Evolutionary conservation across 176 grass and related monocot species (phyloP).

Genomic region (Aechmea fasciata): DNA sequence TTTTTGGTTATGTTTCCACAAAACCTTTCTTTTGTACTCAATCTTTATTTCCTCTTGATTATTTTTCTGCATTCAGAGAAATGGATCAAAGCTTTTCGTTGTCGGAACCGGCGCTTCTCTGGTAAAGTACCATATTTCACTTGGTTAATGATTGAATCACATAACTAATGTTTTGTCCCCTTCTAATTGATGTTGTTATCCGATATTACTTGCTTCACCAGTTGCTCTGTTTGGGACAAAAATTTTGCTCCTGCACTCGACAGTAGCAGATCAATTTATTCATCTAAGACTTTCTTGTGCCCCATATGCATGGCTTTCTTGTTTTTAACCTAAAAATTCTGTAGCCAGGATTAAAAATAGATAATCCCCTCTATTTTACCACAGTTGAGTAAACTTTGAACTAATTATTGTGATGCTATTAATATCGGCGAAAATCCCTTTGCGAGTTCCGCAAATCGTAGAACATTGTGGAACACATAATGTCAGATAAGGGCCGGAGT

Average conservation of each 20-base stretch:
- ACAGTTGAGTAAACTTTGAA: background rate
- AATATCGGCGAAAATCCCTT: too few species aligned
- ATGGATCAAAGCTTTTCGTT: constrained; percentile 88
- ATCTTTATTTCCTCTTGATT: constrained; percentile 15
- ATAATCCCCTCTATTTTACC: background rate
- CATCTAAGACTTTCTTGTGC: too few species aligned
- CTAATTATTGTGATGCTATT: too few species aligned
- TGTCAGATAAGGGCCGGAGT: too few species aligned
- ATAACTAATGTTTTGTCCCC: background rate
- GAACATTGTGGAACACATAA: too few species aligned
- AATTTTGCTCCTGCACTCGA: background rate
- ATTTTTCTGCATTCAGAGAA: constrained; percentile 54
- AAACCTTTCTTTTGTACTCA: constrained; percentile 1
- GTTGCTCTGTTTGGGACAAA: background rate
- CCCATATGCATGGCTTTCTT: too few species aligned
- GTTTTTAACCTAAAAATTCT: too few species aligned
- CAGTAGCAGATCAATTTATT: too few species aligned
- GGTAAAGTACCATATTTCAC: constrained; percentile 39
- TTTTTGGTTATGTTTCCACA: background rate
- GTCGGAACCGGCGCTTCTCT: constrained; percentile 84
- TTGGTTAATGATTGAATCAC: background rate
- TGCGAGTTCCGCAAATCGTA: too few species aligned
- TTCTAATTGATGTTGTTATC: background rate
- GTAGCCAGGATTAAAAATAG: too few species aligned
- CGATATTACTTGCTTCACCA: background rate